Percentiles rank a stretch among this genome's conserved stretches.
Evolutionary conservation across 2,329 filamentous ascomycete genomes (phyloP).

Genomic region (Colletotrichum lindemuthianum): DNA sequence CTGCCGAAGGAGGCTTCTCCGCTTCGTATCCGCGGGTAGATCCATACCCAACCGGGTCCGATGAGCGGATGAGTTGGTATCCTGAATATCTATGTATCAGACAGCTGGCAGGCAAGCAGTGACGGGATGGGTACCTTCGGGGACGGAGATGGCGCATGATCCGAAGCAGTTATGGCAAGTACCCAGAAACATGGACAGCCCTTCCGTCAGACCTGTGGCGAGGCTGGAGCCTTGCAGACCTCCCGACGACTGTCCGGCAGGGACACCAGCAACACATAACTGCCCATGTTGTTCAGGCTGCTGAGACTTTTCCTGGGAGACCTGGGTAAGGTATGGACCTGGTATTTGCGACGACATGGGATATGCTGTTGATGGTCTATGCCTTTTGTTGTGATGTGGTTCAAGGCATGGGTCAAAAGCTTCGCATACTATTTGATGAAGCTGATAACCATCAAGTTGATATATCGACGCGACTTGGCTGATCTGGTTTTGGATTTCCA

Average conservation of each 20-base stretch:
- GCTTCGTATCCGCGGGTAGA: constrained; percentile 46
- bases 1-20: constrained; percentile 39
- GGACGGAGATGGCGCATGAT: constrained; percentile 35
- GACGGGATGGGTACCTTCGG: constrained; percentile 23
- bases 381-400: constrained; percentile 43
- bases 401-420: background rate
- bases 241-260: constrained; percentile 29
- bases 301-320: constrained; percentile 46
- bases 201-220: constrained; percentile 28
- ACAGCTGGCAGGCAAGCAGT: constrained; percentile 44
- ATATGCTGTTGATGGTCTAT: constrained; percentile 42
- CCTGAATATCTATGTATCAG: constrained; percentile 39
- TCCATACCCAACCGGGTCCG: constrained; percentile 41
- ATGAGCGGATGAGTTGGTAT: constrained; percentile 45
- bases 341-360: constrained; percentile 45
- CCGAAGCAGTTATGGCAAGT: constrained; percentile 47
- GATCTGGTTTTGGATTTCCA: constrained; percentile 41
- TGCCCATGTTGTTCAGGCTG: constrained; percentile 38
- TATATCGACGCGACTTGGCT: constrained; percentile 44
- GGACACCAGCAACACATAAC: constrained; percentile 34
- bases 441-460: constrained; percentile 45
- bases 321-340: constrained; percentile 40
- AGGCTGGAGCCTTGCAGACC: constrained; percentile 33
- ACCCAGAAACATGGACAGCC: constrained; percentile 43
- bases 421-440: constrained; percentile 40